Evolutionary conservation across 495 filamentous ascomycete species (phyloP), one percentile per base, ranked within the genome.

Genomic region (Hypoxylon cercidicola): DNA sequence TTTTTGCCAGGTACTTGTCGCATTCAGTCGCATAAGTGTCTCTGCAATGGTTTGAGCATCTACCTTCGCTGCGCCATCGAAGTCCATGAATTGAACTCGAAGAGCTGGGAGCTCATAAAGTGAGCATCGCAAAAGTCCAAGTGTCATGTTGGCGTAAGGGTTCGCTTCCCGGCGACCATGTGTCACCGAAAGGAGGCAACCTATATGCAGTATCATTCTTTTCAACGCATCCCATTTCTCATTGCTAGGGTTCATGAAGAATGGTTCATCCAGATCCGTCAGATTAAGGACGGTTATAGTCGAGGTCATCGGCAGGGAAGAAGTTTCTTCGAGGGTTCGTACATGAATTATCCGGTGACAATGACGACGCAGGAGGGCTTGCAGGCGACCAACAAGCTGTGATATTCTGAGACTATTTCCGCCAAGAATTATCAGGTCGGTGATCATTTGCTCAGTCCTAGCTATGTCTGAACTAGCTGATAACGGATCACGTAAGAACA

Each of bases 101-200:
- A 64, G 35, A 3, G 40, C 18, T 0, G 45, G 34, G 2, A 46
- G 37, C n/a, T 62, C 64, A 7, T 28, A 30, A 1, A 37, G 18
- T 1, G 64, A 12, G 0, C 49, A 34, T 3, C 66, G 34, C 7
- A 32, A 15, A 28, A 73, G 21, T 3, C 70, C 67, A 16, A 70
- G 37, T 4, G 47, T 55, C 55, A 70, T 68, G 11, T 58, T 59
- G 0, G 52, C 10, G 32, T 60, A 67, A 1, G 71, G 71, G 13
- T 69, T 39, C 6, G 47, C 39, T 2, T 16, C 9, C 1, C 28
- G 7, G 8, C 59, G 54, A 3, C 54, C 60, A 18, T 10, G 1
- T 1, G 68, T 55, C 1, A 68, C 56, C 70, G 68, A 73, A 7
- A 71, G 47, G 7, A 71, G 13, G 3, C 8, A 7, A 1, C 15